A percentile compares a stretch with the other conserved stretches of the same genome.
These are phyloP conservation scores for Termitomyces sp. DNA, from an alignment of 768 basidiomycete species.

Conservation along the genomic window DNA sequence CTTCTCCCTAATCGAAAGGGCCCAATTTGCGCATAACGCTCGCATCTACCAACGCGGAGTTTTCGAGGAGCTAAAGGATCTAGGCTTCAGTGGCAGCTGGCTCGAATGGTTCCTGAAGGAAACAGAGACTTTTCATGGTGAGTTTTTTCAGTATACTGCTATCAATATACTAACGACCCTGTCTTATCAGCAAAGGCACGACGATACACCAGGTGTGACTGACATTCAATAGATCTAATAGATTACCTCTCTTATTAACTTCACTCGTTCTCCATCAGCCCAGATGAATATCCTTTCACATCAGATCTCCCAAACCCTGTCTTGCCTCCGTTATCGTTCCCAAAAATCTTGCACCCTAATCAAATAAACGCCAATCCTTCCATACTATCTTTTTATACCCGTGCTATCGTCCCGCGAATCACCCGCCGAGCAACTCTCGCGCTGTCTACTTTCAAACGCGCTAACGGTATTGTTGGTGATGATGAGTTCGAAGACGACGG, in stretches of 20 bases:
- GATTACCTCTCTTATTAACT: neutral
- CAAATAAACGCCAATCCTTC: conserved; percentile 81
- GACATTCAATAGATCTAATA: too few relatives aligned
- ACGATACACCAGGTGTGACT: conserved; percentile 83
- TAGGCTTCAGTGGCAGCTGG: conserved; percentile 86
- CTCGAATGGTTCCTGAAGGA: conserved; percentile 97
- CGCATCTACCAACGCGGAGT: conserved; percentile 80
- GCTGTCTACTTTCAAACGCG: conserved; percentile 64
- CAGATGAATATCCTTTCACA: conserved; percentile 98
- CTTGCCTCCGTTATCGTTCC: conserved; percentile 68
- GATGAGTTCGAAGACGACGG: conserved; percentile 88
- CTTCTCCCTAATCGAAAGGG: conserved; percentile 94
- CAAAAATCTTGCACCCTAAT: conserved; percentile 75
- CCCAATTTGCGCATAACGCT: conserved; percentile 93
- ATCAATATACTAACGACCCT: conserved; percentile 2
- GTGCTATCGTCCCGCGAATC: conserved; percentile 86
- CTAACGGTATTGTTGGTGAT: conserved; percentile 61
- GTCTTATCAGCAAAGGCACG: conserved; percentile 77
- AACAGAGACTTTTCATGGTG: conserved; percentile 93
- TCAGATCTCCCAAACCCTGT: conserved; percentile 77
- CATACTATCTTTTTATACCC: conserved; percentile 87
- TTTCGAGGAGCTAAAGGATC: conserved; percentile 71
- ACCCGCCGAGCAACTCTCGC: conserved; percentile 65
- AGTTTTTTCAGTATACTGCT: conserved; percentile 21
- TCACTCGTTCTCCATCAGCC: conserved; percentile 44